Evolutionary conservation across 2,329 filamentous ascomycete species (phyloP).

Genomic region (Aspergillus flavus): DNA sequence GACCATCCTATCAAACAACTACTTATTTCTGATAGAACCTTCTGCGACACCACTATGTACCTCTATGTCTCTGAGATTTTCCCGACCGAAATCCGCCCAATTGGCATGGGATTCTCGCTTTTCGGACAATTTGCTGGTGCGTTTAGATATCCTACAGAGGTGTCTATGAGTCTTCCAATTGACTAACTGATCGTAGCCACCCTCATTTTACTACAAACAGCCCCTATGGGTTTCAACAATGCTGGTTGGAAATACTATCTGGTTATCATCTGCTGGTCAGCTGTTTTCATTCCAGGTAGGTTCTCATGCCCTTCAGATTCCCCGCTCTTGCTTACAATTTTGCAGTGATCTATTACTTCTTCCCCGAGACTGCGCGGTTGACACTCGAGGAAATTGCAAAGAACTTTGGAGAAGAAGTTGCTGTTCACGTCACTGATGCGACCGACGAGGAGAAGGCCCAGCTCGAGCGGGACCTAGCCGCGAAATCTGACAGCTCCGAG

Average conservation of each 20-base stretch:
- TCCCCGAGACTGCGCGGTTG: constrained; percentile 46
- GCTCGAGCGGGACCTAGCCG: constrained; percentile 11
- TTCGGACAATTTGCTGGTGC: constrained; percentile 53
- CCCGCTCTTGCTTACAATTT: constrained; percentile 8
- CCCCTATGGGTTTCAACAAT: constrained; percentile 46
- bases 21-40: constrained; percentile 37
- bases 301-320: neutral
- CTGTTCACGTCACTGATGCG: constrained; percentile 49
- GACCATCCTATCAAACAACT: neutral
- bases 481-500: neutral
- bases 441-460: constrained; percentile 42
- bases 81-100: constrained; percentile 54
- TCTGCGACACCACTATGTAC: constrained; percentile 52
- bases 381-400: constrained; percentile 51
- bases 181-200: constrained; percentile 36
- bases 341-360: constrained; percentile 49
- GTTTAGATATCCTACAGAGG: constrained; percentile 3
- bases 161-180: neutral
- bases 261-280: constrained; percentile 50
- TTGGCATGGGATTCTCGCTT: constrained; percentile 55
- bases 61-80: constrained; percentile 51
- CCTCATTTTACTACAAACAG: constrained; percentile 53
- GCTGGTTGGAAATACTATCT: constrained; percentile 57
- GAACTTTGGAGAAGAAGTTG: constrained; percentile 55
- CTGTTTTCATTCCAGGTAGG: constrained; percentile 44